Evolutionary conservation across 768 basidiomycete species (phyloP).

Genomic region (Podaxis carcinomalis): DNA sequence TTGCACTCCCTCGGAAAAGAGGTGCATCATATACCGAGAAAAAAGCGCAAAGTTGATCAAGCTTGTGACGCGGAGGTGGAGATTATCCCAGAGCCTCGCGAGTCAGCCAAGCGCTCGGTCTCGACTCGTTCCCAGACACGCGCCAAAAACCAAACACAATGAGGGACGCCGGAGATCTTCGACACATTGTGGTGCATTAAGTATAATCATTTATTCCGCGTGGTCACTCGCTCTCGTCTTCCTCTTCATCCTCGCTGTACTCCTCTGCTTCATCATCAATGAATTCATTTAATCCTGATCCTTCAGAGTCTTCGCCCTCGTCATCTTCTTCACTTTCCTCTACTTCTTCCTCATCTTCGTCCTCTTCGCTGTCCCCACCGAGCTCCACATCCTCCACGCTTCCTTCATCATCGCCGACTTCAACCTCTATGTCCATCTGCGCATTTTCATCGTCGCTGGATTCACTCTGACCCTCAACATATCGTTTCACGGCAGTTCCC

Average conservation of each 20-base stretch:
- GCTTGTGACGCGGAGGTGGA: not conserved
- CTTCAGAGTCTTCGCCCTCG: constrained; percentile 35
- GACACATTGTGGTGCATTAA: not conserved
- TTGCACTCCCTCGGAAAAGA: not conserved
- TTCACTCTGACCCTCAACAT: constrained; percentile 80
- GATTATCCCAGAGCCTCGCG: not conserved
- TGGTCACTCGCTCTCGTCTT: constrained; percentile 47
- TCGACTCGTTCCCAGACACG: not conserved
- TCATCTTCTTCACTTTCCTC: constrained; percentile 19
- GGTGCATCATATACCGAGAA: not conserved
- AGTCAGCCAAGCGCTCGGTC: not conserved
- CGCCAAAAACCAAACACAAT: not conserved
- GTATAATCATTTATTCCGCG: not conserved
- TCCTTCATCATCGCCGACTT: constrained; percentile 63
- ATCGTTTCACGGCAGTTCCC: constrained; percentile 40
- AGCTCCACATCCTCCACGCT: constrained; percentile 79
- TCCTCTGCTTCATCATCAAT: constrained; percentile 64
- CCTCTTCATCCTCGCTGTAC: constrained; percentile 44
- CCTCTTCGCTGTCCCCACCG: constrained; percentile 57
- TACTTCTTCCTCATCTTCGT: constrained; percentile 43
- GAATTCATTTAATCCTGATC: constrained; percentile 39
- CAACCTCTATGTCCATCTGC: constrained; percentile 56
- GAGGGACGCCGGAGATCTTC: not conserved
- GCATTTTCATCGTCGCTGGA: constrained; percentile 49
- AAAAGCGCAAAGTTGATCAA: not conserved